Evolutionary conservation across 257 asterid genomes (phyloP), one percentile per base, ranked within the genome.

Genomic region (Fraxinus anomala): DNA sequence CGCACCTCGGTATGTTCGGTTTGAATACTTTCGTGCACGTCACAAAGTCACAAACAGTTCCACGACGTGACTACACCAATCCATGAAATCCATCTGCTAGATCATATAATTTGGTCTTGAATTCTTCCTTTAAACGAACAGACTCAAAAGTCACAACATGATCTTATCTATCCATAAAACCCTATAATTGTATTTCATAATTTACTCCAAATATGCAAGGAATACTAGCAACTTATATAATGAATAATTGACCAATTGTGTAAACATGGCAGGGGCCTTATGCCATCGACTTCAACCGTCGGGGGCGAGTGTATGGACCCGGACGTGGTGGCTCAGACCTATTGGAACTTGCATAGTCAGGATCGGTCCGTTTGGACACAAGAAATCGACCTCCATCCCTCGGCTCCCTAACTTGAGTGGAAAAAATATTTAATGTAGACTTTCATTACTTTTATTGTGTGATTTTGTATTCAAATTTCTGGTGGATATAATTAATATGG

Each of bases 321-420:
- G 0, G 96, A 94, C 8, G 85, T 84, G 30, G 34, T 94, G 73
- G 97, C 98, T 24, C 95, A 92, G 39, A 92, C 97, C 23, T 94
- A 90, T 54, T 94, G 98, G 97, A 90, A 94, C 1, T 80, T 94
- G 89, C 98, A 91, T 79, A 81, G 82, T 77, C 98, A 94, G 51
- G 93, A 94, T 59, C 83, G 89, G 12, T 85, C 93, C 0, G 87
- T 85, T 7, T 92, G 98, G 97, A 92, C 97, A 75, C 96, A 91
- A 80, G 98, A 92, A 77, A 89, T 92, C 23, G 92, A 94, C 81
- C 91, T 94, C 54, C 91, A 88, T 23, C 33, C 68, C 26, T 92
- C 97, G 3, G 1, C 40, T 37, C 10, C 40, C 40, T 37, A 37
- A 7, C 40, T 56, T 56, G 24, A 21, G 1, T 1, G 10, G 13